Evolutionary conservation across 2,329 filamentous ascomycete genomes (phyloP).

Genomic region (Verticillium isaacii): DNA sequence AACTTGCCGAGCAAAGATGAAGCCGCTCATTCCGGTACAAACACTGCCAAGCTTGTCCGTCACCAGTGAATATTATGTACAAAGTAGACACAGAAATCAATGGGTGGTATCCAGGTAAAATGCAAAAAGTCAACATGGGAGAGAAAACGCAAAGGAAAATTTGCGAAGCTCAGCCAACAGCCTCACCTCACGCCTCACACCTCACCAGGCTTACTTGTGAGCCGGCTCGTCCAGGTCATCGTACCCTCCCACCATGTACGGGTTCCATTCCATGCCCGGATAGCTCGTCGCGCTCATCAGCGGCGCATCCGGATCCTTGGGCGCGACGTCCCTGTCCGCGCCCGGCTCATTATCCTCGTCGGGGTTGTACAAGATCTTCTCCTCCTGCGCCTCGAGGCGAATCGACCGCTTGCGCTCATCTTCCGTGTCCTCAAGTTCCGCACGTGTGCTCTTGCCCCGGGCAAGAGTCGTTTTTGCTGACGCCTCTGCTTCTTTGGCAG

Average conservation of each 20-base stretch:
- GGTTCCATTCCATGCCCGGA: constrained; percentile 67
- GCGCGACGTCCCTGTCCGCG: constrained; percentile 27
- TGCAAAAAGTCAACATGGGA: neutral
- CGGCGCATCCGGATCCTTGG: constrained; percentile 39
- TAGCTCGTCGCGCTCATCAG: constrained; percentile 65
- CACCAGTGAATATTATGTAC: neutral
- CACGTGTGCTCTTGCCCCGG: constrained; percentile 15
- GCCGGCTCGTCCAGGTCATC: constrained; percentile 8
- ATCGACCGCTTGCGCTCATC: constrained; percentile 40
- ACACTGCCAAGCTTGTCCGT: neutral
- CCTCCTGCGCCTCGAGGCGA: constrained; percentile 41
- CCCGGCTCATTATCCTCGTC: constrained; percentile 17
- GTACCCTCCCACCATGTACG: constrained; percentile 31
- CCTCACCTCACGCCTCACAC: too few species aligned
- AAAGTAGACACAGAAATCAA: neutral
- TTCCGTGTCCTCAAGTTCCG: constrained; percentile 35
- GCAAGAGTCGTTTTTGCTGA: neutral
- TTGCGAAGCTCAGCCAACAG: neutral
- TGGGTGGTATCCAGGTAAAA: neutral
- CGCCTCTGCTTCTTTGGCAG: neutral
- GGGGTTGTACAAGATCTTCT: constrained; percentile 44
- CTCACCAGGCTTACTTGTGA: neutral
- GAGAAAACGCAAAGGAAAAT: neutral
- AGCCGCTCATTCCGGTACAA: neutral
- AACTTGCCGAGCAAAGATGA: neutral